phyloP scores from a whole-genome alignment of 306 rosid species.

The Cicer arietinum region DNA sequence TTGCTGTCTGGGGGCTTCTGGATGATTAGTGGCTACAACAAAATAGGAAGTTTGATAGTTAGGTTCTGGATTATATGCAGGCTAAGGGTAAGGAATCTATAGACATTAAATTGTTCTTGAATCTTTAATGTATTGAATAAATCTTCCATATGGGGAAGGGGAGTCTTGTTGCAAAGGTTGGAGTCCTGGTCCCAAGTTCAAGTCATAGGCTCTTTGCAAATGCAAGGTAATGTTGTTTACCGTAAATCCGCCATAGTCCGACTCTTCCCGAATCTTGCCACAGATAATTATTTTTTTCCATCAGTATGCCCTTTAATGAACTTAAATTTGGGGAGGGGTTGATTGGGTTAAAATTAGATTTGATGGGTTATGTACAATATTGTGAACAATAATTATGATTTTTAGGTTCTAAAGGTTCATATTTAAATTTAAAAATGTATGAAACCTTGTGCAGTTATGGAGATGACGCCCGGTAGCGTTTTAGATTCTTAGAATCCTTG shows the following conservation, averaged over 20 bases:
- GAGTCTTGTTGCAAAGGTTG: neutral
- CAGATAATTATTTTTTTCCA: neutral
- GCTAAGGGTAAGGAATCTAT: slow-evolving; percentile 10
- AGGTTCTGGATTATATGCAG: slow-evolving; percentile 33
- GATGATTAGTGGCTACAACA: slow-evolving; percentile 19
- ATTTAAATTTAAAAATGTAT: slow-evolving; percentile 16
- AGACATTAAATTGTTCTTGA: slow-evolving; percentile 3
- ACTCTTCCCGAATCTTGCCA: neutral
- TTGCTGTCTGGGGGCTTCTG: slow-evolving; percentile 29
- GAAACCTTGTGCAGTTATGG: neutral
- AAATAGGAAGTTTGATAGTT: slow-evolving; percentile 12
- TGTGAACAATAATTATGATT: slow-evolving; percentile 3
- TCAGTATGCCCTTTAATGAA: neutral
- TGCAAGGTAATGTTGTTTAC: neutral
- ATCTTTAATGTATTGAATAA: neutral
- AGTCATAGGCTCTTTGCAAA: slow-evolving; percentile 6
- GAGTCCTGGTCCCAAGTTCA: neutral
- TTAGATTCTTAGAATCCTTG: slow-evolving; percentile 18
- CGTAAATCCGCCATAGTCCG: neutral
- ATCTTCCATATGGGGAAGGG: slow-evolving; percentile 17
- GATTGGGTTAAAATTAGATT: slow-evolving; percentile 32
- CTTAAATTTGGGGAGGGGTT: slow-evolving; percentile 9
- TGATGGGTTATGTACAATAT: slow-evolving; percentile 2
- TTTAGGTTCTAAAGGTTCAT: slow-evolving; percentile 29
- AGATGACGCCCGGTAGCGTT: slow-evolving; percentile 6